phyloP scores from a whole-genome alignment of 805 yeast genomes.

The Myxozyma vanderwaltii region DNA sequence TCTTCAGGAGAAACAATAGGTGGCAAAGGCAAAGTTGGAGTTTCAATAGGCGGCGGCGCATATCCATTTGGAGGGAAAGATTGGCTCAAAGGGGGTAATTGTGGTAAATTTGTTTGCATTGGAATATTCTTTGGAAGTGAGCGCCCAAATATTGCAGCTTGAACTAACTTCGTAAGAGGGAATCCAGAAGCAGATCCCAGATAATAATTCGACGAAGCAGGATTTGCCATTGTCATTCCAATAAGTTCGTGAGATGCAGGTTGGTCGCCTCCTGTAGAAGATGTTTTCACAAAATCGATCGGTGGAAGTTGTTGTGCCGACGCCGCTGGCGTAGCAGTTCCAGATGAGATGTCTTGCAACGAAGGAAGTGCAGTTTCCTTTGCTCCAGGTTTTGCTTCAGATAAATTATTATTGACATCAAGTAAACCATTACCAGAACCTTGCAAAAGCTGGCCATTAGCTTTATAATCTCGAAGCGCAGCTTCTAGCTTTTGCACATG shows the following conservation, averaged over 20 bases:
- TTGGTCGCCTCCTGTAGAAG: constrained; percentile 18
- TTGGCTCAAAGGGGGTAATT: constrained; percentile 10
- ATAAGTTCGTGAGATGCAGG: constrained; percentile 20
- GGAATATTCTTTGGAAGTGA: constrained; percentile 16
- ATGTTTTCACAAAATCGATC: constrained; percentile 23
- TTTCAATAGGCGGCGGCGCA: constrained; percentile 7
- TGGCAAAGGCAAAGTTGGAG: constrained; percentile 5
- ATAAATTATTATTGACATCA: background rate
- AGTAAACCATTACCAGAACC: too few relatives aligned
- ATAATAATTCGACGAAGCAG: constrained; percentile 23
- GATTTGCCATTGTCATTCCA: constrained; percentile 14
- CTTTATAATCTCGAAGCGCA: constrained; percentile 2
- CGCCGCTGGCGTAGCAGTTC: background rate
- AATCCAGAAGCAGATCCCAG: constrained; percentile 32
- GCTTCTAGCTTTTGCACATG: constrained; percentile 25
- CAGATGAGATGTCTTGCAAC: background rate
- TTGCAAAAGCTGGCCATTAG: background rate
- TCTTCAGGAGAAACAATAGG: constrained; percentile 4
- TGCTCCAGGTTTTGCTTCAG: background rate
- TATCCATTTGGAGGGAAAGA: background rate
- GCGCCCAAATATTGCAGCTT: constrained; percentile 30
- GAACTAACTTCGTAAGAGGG: constrained; percentile 30
- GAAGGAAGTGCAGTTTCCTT: background rate
- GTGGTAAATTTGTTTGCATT: constrained; percentile 19
- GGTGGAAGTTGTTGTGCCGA: constrained; percentile 21